These are phyloP conservation scores for Geosmithia morbida DNA, from an alignment of 2,329 filamentous ascomycete genomes.

Conservation along the genomic window DNA sequence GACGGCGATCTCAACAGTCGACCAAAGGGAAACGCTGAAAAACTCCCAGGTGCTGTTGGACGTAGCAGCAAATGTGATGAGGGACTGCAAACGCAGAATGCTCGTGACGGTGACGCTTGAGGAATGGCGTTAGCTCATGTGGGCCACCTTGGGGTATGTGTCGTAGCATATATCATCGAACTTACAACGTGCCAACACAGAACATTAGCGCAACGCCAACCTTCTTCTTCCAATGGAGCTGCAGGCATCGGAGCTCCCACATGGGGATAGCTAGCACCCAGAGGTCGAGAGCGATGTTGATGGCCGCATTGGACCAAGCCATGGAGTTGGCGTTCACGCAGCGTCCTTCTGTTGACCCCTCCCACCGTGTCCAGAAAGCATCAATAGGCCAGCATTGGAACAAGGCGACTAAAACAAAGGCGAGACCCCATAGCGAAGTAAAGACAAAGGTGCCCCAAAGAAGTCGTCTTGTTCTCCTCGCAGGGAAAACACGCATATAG, in stretches of 20 bases:
- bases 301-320: conserved; percentile 34
- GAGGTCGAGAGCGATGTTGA: conserved; percentile 36
- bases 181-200: conserved; percentile 29
- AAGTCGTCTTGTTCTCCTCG: conserved; percentile 17
- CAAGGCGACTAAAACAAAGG: conserved; percentile 25
- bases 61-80: conserved; percentile 14
- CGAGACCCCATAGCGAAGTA: conserved; percentile 21
- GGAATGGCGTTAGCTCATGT: background rate
- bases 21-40: conserved; percentile 21
- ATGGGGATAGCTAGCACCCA: conserved; percentile 37
- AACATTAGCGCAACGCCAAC: conserved; percentile 35
- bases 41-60: conserved; percentile 19
- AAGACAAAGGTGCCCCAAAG: conserved; percentile 27
- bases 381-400: conserved; percentile 37
- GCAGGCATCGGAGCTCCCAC: conserved; percentile 24
- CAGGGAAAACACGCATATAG: conserved; percentile 39
- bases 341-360: conserved; percentile 25
- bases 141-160: background rate
- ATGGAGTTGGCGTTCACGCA: conserved; percentile 35
- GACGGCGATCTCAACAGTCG: conserved; percentile 21
- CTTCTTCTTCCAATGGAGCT: conserved; percentile 32
- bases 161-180: conserved; percentile 1
- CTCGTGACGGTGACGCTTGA: conserved; percentile 21
- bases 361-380: conserved; percentile 39
- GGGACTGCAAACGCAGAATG: conserved; percentile 18